These are phyloP conservation scores for Cercospora beticola DNA, from an alignment of 2,329 filamentous ascomycete genomes.

Conservation along the genomic window DNA sequence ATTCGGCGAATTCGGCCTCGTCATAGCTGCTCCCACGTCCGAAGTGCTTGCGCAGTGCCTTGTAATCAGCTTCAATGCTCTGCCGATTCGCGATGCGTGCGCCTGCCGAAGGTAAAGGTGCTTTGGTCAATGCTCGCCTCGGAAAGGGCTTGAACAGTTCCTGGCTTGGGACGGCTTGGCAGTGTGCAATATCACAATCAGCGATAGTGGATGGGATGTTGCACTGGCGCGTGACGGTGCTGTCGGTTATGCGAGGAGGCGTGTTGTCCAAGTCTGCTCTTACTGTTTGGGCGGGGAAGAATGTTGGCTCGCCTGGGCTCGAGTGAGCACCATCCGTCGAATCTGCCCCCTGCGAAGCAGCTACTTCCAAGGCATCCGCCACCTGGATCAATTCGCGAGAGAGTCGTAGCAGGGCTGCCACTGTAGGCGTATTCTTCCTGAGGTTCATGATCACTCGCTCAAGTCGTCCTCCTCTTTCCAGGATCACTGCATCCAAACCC, in stretches of 20 bases:
- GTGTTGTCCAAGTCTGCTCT: neutral
- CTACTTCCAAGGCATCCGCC: constrained; percentile 25
- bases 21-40: constrained; percentile 4
- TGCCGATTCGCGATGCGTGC: constrained; percentile 29
- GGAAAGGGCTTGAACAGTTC: neutral
- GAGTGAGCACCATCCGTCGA: constrained; percentile 22
- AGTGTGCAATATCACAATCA: neutral
- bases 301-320: constrained; percentile 19
- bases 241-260: constrained; percentile 32
- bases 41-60: constrained; percentile 9
- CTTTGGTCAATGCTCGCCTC: neutral
- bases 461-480: constrained; percentile 42
- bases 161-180: neutral
- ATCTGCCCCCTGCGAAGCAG: constrained; percentile 4
- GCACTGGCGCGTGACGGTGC: neutral
- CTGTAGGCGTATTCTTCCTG: constrained; percentile 25
- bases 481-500: constrained; percentile 43
- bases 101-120: constrained; percentile 16
- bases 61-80: constrained; percentile 17
- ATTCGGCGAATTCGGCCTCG: neutral
- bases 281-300: neutral
- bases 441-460: constrained; percentile 44
- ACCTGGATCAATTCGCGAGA: constrained; percentile 31
- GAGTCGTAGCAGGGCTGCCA: constrained; percentile 28
- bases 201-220: neutral